A percentile compares a stretch with the other conserved stretches of the same genome.
Evolutionary conservation across 208 protist genomes (phyloP).

Genomic region (Endotrypanum monterogeii): DNA sequence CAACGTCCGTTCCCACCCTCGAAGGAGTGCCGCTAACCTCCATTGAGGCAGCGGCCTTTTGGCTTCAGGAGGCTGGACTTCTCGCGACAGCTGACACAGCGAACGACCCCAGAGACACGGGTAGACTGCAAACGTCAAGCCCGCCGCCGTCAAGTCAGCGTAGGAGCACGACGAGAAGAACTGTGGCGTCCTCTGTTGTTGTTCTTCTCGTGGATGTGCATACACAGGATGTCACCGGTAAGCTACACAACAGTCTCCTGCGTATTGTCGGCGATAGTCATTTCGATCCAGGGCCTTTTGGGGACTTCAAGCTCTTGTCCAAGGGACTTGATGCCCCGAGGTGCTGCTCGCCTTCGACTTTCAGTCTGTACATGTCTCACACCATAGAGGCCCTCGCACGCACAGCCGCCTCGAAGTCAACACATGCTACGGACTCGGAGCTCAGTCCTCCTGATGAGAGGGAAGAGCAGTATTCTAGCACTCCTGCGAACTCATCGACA

Average conservation of each 20-base stretch:
- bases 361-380: slow-evolving; percentile 8
- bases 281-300: background rate
- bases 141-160: background rate
- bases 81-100: background rate
- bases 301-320: background rate
- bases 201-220: slow-evolving; percentile 21
- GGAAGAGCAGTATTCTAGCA: background rate
- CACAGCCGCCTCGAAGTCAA: background rate
- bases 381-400: background rate
- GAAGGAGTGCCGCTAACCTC: slow-evolving; percentile 22
- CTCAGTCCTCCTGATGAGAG: background rate
- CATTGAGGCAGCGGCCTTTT: slow-evolving; percentile 14
- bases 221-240: slow-evolving; percentile 19
- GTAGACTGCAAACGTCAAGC: background rate
- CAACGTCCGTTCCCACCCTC: background rate
- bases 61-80: slow-evolving; percentile 13
- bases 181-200: background rate
- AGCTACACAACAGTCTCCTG: slow-evolving; percentile 21
- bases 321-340: background rate
- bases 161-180: background rate
- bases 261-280: slow-evolving; percentile 19
- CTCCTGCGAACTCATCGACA: background rate
- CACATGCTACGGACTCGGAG: background rate
- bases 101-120: background rate
- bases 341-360: slow-evolving; percentile 2